Base-by-base conservation (phyloP, 2,329 filamentous ascomycete species). In the Fusarium concolor region DNA sequence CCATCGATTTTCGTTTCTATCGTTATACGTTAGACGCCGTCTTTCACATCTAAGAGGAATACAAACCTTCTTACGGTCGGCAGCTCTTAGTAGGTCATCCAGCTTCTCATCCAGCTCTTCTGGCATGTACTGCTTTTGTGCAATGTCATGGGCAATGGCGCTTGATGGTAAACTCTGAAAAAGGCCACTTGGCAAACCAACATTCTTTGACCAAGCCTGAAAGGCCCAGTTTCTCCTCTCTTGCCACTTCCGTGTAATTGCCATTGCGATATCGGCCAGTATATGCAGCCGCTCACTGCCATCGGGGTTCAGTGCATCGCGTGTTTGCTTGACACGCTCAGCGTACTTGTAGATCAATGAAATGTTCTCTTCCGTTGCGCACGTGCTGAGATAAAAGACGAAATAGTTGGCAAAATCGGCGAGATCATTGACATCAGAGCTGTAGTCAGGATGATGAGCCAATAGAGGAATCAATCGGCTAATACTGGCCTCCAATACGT, bases 391-490 rank as follows among this genome's bases (percentile, higher is more conserved):
- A 76, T 97, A 99, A 80, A 95, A 97, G 41, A 97, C 78, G 59
- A 99, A 89, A 77, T 98, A 99, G 71, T 90, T 89, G 8, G 92
- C 90, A 77, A 97, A 94, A 75, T 97, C 93, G 43, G 89, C 84
- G 47, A 97, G 81, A 46, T 94, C 90, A 15, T 88, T 85, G 4
- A 89, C 79, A 8, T 87, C 85, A 3, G 84, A 77, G 63, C 87
- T 89, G 71, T 95, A 97, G 77, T 99, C 96, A 2, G 94, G 94
- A 77, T 99, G 96, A 76, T 98, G 95, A 7, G 95, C 94, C 42
- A 99, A 85, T 42, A 99, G 82, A 47, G 94, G 96, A 52, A 99
- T 84, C 33, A 98, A 86, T 10, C 96, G 89, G 26, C 92, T 89
- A 76, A 98, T 92, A 14, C 91, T 86, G 22, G 89, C 87, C 79